Conservation (phyloP, 345 rosid species). For the Citrus glauca region DNA sequence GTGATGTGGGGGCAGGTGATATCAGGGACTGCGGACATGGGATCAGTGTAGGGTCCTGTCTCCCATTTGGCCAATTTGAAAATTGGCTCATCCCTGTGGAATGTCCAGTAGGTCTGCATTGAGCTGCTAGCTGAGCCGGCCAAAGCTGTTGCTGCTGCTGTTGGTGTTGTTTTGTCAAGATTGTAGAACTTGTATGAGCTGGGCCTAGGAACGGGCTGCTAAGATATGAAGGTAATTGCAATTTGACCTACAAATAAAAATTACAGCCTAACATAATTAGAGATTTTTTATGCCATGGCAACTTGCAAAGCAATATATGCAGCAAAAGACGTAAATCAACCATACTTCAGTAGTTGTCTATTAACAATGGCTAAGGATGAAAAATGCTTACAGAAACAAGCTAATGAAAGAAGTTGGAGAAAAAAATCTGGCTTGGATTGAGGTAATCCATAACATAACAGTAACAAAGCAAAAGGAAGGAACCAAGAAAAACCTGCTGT, state of each 20-base stretch:
- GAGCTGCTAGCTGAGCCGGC: slow-evolving; percentile 49
- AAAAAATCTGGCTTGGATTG: not conserved
- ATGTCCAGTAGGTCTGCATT: slow-evolving; percentile 31
- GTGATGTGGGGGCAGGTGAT: slow-evolving; percentile 27
- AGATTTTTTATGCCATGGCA: not conserved
- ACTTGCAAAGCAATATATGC: not conserved
- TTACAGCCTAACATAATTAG: not conserved
- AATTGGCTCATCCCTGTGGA: slow-evolving; percentile 30
- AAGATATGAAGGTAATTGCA: slow-evolving; percentile 39
- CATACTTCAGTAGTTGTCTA: not conserved
- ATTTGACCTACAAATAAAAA: slow-evolving; percentile 36
- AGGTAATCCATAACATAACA: not conserved
- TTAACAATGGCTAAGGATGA: not conserved
- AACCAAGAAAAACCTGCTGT: slow-evolving; percentile 52
- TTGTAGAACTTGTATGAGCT: slow-evolving; percentile 14
- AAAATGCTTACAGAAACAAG: not conserved
- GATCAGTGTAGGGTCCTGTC: slow-evolving; percentile 35
- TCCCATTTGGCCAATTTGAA: slow-evolving; percentile 41
- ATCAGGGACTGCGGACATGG: slow-evolving; percentile 18
- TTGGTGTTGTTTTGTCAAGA: slow-evolving; percentile 37
- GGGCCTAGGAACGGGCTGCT: slow-evolving; percentile 32
- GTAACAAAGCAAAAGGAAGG: not conserved
- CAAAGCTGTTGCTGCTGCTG: slow-evolving; percentile 30
- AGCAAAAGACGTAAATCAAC: not conserved
- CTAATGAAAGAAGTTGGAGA: not conserved